Evolutionary conservation across 441 rosid species (phyloP).

Genomic region (Sinapis alba): DNA sequence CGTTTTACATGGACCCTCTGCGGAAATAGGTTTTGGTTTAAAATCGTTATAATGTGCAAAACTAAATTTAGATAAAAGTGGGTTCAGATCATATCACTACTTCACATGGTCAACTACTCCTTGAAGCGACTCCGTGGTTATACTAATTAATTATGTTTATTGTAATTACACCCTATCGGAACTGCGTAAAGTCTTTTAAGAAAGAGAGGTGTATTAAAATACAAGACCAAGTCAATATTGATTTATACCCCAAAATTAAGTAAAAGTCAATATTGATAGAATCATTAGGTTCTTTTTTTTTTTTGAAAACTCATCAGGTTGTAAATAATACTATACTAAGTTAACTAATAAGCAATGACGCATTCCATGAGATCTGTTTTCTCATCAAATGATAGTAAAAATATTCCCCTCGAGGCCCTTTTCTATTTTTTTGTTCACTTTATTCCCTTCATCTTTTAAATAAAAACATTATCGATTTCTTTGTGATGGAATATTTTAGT

Average conservation of each 20-base stretch:
- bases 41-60: slow-evolving; percentile 8
- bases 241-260: background rate
- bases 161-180: background rate
- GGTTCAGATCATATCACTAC: background rate
- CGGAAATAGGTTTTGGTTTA: background rate
- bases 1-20: background rate
- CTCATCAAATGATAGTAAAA: slow-evolving; percentile 2
- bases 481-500: background rate
- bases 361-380: background rate
- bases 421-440: background rate
- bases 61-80: background rate
- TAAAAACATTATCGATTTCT: background rate
- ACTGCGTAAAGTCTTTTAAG: background rate
- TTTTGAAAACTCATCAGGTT: background rate
- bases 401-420: slow-evolving; percentile 2
- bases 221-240: slow-evolving; percentile 11
- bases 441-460: background rate
- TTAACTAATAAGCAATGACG: slow-evolving; percentile 2
- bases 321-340: background rate
- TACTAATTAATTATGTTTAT: background rate
- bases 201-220: background rate
- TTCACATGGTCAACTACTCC: slow-evolving; percentile 3
- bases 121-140: slow-evolving; percentile 7
- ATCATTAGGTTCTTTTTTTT: background rate
- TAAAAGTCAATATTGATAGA: slow-evolving; percentile 17